phyloP scores from a whole-genome alignment of 1,139 yeast species.

The Yamadazyma sp. region DNA sequence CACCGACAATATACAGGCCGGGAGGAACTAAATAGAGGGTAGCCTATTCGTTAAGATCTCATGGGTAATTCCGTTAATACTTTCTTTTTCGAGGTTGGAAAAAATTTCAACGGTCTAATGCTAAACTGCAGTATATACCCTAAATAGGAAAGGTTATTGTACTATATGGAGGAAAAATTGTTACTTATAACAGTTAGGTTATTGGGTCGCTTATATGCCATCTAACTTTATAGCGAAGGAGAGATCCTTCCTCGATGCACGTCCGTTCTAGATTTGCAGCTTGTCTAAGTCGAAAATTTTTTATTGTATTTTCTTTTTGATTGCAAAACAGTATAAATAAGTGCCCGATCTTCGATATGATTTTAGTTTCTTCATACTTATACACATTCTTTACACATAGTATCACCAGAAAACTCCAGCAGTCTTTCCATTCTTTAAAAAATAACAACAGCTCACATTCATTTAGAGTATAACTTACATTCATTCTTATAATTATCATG shows the following conservation, averaged over 20 bases:
- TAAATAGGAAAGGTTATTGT: constrained; percentile 3
- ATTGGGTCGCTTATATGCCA: background rate
- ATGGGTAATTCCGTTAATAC: background rate
- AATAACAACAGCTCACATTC: constrained; percentile 6
- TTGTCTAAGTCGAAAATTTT: background rate
- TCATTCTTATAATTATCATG: constrained; percentile 15
- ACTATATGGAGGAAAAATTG: background rate
- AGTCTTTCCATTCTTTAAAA: constrained; percentile 5
- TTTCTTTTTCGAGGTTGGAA: background rate
- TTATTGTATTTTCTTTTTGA: background rate
- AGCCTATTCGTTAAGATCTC: constrained; percentile 1
- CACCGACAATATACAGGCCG: background rate
- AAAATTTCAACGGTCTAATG: constrained; percentile 1
- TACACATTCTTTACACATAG: background rate
- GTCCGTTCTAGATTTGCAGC: constrained; percentile 5
- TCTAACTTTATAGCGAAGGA: background rate
- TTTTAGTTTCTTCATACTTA: constrained; percentile 2
- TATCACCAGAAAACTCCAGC: background rate
- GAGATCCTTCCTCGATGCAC: background rate
- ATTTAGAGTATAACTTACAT: constrained; percentile 3
- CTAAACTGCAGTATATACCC: constrained; percentile 1
- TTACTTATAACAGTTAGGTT: background rate
- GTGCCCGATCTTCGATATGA: background rate
- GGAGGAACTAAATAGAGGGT: background rate
- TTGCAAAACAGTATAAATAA: constrained; percentile 6